These are phyloP conservation scores for Colletotrichum melonis DNA, from an alignment of 2,329 filamentous ascomycete species.

Conservation along the genomic window DNA sequence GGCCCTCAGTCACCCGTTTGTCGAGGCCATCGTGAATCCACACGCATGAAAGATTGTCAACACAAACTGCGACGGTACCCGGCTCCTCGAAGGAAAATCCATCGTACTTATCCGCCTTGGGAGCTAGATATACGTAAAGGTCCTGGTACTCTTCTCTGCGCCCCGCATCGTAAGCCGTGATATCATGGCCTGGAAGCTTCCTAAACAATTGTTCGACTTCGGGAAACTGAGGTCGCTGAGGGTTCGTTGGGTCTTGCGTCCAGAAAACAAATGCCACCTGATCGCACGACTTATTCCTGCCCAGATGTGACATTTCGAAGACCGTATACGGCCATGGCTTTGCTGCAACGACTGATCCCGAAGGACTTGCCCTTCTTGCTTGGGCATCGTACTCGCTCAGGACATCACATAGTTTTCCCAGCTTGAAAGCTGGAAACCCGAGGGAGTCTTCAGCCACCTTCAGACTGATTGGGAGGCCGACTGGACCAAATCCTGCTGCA, in stretches of 20 bases:
- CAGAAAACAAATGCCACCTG: neutral
- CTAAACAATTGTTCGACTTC: neutral
- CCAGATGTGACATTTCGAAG: neutral
- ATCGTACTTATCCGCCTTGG: neutral
- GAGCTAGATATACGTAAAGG: neutral
- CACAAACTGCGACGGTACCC: neutral
- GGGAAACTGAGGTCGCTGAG: neutral
- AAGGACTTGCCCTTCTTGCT: neutral
- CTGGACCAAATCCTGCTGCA: neutral
- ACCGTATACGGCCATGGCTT: neutral
- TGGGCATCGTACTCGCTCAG: neutral
- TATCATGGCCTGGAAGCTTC: fast-evolving
- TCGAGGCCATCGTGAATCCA: neutral
- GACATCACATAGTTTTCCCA: neutral
- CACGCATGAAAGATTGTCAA: neutral
- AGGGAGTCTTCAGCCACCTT: neutral
- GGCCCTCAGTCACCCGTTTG: neutral
- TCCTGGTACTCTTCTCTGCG: neutral
- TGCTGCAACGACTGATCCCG: neutral
- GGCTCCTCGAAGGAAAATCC: neutral
- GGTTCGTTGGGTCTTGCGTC: neutral
- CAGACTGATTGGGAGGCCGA: neutral
- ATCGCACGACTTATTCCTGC: neutral
- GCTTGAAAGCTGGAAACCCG: neutral
- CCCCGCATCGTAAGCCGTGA: neutral